These are phyloP conservation scores for Clausena lansium DNA, from an alignment of 345 rosid genomes.

Conservation along the genomic window DNA sequence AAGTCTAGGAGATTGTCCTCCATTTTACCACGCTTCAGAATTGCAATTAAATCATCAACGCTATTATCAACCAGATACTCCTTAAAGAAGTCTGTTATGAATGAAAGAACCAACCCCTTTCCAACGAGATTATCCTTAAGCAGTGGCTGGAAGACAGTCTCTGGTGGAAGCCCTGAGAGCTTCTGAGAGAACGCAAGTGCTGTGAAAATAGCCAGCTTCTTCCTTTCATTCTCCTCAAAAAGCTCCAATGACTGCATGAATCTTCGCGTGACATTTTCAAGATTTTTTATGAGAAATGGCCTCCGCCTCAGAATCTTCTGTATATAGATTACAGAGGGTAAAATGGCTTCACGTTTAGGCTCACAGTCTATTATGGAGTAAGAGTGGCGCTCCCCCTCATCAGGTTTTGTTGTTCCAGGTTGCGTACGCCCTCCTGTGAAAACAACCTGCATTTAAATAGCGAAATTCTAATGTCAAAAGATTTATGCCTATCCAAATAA, in stretches of 20 bases:
- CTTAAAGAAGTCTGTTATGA: slow-evolving; percentile 93
- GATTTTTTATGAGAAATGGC: slow-evolving; percentile 95
- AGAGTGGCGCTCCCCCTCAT: slow-evolving; percentile 96
- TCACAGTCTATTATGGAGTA: slow-evolving; percentile 88
- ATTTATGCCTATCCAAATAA: not conserved
- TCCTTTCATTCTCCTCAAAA: slow-evolving; percentile 95
- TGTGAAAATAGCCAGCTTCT: slow-evolving; percentile 96
- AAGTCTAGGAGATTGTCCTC: slow-evolving; percentile 87
- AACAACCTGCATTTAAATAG: slow-evolving; percentile 54
- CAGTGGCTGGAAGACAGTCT: slow-evolving; percentile 95
- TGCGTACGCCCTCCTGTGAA: slow-evolving; percentile 99
- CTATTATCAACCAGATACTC: slow-evolving; percentile 93
- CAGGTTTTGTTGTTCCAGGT: slow-evolving; percentile 92
- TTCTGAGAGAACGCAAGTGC: slow-evolving; percentile 99
- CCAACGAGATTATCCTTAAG: slow-evolving; percentile 98
- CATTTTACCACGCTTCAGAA: slow-evolving; percentile 92
- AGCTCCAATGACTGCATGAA: slow-evolving; percentile 97
- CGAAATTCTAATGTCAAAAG: not conserved
- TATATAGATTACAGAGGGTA: slow-evolving; percentile 84
- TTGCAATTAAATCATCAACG: slow-evolving; percentile 89
- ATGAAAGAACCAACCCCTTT: slow-evolving; percentile 96
- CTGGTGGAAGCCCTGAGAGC: slow-evolving; percentile 94
- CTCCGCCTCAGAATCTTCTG: slow-evolving; percentile 88
- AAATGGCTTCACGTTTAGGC: slow-evolving; percentile 72
- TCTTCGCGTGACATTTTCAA: slow-evolving; percentile 91